Percentiles rank a stretch among this genome's conserved stretches.
Conservation (phyloP, 192 early-diverging fungal species). For the Coemansia umbellata region DNA sequence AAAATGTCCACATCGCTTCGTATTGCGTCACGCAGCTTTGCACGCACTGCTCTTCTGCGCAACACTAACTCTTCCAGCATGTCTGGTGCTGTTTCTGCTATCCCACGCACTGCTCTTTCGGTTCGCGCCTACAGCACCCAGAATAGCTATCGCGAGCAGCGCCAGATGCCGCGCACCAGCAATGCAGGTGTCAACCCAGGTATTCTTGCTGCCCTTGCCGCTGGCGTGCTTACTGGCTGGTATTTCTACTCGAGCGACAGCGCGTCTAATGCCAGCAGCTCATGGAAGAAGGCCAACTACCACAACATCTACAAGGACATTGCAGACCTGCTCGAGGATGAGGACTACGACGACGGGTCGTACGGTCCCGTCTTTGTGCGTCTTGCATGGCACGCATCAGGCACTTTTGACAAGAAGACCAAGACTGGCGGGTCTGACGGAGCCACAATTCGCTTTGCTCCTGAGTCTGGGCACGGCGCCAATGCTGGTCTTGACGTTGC, state of each 20-base stretch:
- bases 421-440: constrained; percentile 71
- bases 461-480: constrained; percentile 67
- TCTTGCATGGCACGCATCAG: constrained; percentile 82
- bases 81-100: neutral
- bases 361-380: constrained; percentile 76
- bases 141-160: neutral
- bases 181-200: constrained; percentile 33
- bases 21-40: constrained; percentile 14
- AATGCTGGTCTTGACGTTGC: constrained; percentile 74
- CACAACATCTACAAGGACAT: constrained; percentile 72
- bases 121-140: constrained; percentile 26
- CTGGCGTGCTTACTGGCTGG: constrained; percentile 53
- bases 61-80: neutral
- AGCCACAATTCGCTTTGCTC: constrained; percentile 70
- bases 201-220: constrained; percentile 37
- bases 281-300: constrained; percentile 63
- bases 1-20: constrained; percentile 32
- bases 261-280: constrained; percentile 7
- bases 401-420: constrained; percentile 67
- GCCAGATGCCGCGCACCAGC: constrained; percentile 21
- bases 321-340: constrained; percentile 68
- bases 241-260: constrained; percentile 38
- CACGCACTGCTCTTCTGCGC: constrained; percentile 3
- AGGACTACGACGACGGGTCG: constrained; percentile 77
- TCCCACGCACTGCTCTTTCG: neutral